Evolutionary conservation across 257 asterid species (phyloP).

Genomic region (Nemophila menziesii): DNA sequence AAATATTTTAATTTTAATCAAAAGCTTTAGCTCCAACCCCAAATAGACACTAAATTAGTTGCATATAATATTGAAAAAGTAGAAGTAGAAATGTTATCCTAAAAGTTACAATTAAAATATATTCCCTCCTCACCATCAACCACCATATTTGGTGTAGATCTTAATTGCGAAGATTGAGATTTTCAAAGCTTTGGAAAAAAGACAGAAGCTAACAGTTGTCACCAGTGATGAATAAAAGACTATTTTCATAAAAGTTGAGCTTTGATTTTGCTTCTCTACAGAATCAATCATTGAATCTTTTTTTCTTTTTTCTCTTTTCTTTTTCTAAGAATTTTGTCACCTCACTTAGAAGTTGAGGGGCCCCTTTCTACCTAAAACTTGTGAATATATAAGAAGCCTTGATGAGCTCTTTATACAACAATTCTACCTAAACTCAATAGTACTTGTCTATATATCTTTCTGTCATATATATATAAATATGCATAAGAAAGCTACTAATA

Average conservation of each 20-base stretch:
- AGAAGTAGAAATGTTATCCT: not conserved
- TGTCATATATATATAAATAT: not conserved
- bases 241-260: constrained; percentile 39
- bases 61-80: not conserved
- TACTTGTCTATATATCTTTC: not conserved
- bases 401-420: too few relatives aligned
- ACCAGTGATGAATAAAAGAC: too few relatives aligned
- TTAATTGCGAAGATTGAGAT: constrained; percentile 47
- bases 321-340: not conserved
- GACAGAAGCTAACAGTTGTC: constrained; percentile 63
- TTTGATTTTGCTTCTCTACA: constrained; percentile 27
- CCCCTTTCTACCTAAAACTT: constrained; percentile 12
- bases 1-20: too few relatives aligned
- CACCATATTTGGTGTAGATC: constrained; percentile 55
- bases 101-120: not conserved
- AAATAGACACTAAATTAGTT: too few relatives aligned
- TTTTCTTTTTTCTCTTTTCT: not conserved
- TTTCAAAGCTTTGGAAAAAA: constrained; percentile 22
- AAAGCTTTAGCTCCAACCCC: too few relatives aligned
- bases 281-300: constrained; percentile 30
- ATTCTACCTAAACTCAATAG: not conserved
- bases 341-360: constrained; percentile 14
- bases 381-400: constrained; percentile 26
- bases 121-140: constrained; percentile 19
- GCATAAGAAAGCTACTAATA: not conserved